phyloP scores from a whole-genome alignment of 139 green algal species.

The Tetratostichococcus sp. region DNA sequence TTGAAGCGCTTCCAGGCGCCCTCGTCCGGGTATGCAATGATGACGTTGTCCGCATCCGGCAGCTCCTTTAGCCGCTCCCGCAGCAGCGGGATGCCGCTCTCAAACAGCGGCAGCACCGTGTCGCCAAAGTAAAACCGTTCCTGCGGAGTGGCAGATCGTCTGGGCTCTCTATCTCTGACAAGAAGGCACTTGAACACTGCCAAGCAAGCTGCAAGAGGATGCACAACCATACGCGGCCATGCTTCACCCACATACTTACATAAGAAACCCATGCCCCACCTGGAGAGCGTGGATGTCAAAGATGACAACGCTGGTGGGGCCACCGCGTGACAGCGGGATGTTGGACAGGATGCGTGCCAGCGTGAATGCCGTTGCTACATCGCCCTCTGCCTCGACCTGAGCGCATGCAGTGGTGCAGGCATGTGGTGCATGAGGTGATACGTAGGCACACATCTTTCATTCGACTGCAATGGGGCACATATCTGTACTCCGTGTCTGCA shows the following conservation, averaged over 20 bases:
- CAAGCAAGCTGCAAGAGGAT: no score
- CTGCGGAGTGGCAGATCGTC: constrained; percentile 46
- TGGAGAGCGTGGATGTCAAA: constrained; percentile 98
- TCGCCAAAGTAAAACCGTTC: constrained; percentile 99
- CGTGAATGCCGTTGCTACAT: constrained; percentile 94
- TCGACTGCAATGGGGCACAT: no score
- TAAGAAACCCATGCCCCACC: no score
- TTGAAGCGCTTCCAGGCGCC: constrained; percentile 98
- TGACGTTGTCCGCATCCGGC: constrained; percentile 77
- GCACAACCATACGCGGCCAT: no score
- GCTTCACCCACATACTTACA: no score
- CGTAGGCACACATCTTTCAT: no score
- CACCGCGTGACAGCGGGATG: constrained; percentile 87
- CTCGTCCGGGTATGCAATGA: constrained; percentile 97
- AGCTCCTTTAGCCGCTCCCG: constrained; percentile 65
- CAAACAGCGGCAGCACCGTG: constrained; percentile 93
- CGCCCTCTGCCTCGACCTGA: constrained; percentile 83
- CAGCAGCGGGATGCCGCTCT: constrained; percentile 90
- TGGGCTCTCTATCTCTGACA: no score
- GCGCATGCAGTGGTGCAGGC: no score
- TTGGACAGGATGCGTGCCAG: constrained; percentile 93
- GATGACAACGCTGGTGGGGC: constrained; percentile 90
- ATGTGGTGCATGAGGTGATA: no score
- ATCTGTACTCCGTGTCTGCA: no score
- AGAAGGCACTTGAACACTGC: no score